Evolutionary conservation across 1,284 basidiomycete genomes (phyloP).

Genomic region (Ganoderma lingzhi): DNA sequence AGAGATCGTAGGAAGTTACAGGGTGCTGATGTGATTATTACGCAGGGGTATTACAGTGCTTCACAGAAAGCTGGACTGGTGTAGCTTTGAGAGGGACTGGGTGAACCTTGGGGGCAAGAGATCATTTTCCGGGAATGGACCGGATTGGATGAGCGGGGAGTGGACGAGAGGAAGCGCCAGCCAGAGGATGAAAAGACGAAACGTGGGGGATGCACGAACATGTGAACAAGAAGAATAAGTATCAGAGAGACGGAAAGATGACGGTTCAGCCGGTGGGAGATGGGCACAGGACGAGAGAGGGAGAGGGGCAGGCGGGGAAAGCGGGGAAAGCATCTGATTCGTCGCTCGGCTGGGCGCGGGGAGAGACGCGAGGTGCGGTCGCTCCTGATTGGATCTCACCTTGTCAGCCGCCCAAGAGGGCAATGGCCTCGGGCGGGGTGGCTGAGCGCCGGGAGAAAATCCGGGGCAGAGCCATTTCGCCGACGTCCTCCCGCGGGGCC

Average conservation of each 20-base stretch:
- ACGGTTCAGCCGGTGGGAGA: background rate
- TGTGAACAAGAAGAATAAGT: background rate
- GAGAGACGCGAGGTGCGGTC: background rate
- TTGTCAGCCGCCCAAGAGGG: constrained; percentile 16
- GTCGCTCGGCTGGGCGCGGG: constrained; percentile 9
- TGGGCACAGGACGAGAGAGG: background rate
- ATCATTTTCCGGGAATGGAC: constrained; percentile 20
- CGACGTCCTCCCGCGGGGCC: constrained; percentile 26
- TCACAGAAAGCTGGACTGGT: background rate
- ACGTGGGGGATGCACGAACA: background rate
- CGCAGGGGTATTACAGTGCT: background rate
- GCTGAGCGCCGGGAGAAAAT: constrained; percentile 30
- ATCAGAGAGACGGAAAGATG: background rate
- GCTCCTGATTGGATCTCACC: constrained; percentile 10
- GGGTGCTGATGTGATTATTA: constrained; percentile 20
- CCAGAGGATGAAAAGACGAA: background rate
- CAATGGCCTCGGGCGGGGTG: constrained; percentile 28
- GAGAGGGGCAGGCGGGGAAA: constrained; percentile 1
- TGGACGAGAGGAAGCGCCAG: constrained; percentile 12
- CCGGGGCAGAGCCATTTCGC: constrained; percentile 30
- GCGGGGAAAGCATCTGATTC: constrained; percentile 15
- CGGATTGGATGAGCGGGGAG: constrained; percentile 13
- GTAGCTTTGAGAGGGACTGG: background rate
- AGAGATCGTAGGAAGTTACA: constrained; percentile 25
- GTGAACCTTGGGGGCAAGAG: background rate